These are phyloP conservation scores for Solanum hybrid DNA, from an alignment of 305 asterid species.

Conservation along the genomic window DNA sequence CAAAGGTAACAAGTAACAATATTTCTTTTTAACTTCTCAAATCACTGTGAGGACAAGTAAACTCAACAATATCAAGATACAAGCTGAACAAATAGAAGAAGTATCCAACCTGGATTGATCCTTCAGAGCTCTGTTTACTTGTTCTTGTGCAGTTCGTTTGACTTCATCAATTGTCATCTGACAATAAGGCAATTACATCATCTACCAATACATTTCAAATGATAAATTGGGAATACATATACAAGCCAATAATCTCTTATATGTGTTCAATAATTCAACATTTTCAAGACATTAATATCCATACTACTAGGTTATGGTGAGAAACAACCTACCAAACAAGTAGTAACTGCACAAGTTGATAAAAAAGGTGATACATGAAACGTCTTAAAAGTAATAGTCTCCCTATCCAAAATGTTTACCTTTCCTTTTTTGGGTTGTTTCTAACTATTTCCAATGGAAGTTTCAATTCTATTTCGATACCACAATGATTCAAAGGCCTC, in stretches of 20 bases:
- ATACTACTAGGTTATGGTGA: background rate
- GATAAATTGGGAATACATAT: slow-evolving; percentile 7
- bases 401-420: background rate
- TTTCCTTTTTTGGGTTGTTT: background rate
- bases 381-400: background rate
- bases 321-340: background rate
- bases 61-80: background rate
- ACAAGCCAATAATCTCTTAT: background rate
- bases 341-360: background rate
- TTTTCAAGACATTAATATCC: background rate
- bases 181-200: slow-evolving; percentile 8
- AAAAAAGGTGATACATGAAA: background rate
- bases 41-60: background rate
- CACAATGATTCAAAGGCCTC: background rate
- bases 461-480: background rate
- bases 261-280: background rate
- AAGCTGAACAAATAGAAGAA: background rate
- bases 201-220: slow-evolving; percentile 4
- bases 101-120: slow-evolving; percentile 64
- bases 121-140: slow-evolving; percentile 77
- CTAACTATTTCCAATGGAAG: background rate
- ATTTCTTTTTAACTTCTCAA: background rate
- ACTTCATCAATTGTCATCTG: slow-evolving; percentile 93
- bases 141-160: slow-evolving; percentile 82
- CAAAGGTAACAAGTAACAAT: background rate